These are phyloP conservation scores for Coccomyxa subellipsoidea DNA, from an alignment of 163 green algal species.

Conservation along the genomic window DNA sequence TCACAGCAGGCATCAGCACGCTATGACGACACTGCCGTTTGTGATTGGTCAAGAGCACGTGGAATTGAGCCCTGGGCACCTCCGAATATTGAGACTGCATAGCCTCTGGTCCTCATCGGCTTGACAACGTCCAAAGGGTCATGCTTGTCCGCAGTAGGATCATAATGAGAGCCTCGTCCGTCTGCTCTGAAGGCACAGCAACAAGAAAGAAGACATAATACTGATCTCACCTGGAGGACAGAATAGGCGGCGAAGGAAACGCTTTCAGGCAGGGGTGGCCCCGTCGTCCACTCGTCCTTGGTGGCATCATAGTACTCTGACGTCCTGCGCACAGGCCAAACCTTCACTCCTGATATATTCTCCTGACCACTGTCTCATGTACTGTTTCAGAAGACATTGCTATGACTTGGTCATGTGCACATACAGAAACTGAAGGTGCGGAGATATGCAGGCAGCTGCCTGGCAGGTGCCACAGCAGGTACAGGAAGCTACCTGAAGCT, in stretches of 20 bases:
- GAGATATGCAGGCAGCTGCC: background rate
- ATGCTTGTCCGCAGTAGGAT: too few species aligned
- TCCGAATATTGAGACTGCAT: too few species aligned
- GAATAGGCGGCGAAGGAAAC: background rate
- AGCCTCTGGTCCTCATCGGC: too few species aligned
- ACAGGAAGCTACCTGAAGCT: constrained; percentile 27
- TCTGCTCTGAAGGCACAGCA: background rate
- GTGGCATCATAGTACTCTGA: background rate
- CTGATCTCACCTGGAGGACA: background rate
- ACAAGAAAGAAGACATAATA: background rate
- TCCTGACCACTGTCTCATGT: too few species aligned
- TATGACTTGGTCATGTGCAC: background rate
- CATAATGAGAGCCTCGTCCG: background rate
- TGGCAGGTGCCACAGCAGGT: background rate
- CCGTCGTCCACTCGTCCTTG: background rate
- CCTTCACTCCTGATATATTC: background rate
- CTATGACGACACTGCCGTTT: too few species aligned
- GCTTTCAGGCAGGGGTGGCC: background rate
- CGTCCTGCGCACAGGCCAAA: background rate
- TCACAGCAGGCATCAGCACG: too few species aligned
- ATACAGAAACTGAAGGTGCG: background rate
- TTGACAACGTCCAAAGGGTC: too few species aligned
- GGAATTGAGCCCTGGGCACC: too few species aligned
- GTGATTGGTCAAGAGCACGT: too few species aligned
- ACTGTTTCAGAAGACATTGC: too few species aligned